A percentile compares a stretch with the other conserved stretches of the same genome.
Conservation (phyloP, 768 basidiomycete species). For the Termitomyces sp. region DNA sequence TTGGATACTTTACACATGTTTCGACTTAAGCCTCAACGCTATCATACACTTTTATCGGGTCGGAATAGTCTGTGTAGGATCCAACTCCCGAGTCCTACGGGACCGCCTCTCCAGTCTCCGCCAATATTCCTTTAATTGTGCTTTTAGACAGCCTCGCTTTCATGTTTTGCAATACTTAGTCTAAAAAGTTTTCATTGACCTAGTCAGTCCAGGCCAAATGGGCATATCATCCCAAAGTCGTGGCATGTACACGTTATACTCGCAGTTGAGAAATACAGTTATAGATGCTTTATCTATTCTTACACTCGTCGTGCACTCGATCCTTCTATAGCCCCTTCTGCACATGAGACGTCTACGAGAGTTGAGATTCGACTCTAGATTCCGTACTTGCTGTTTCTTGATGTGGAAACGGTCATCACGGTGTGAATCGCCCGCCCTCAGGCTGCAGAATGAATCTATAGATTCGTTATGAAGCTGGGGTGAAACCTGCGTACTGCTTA, state of each 20-base stretch:
- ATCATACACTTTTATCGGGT: neutral
- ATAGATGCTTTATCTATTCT: slow-evolving; percentile 15
- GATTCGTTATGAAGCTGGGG: slow-evolving; percentile 24
- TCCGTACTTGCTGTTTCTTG: slow-evolving; percentile 9
- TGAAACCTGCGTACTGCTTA: slow-evolving; percentile 16
- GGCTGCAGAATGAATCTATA: slow-evolving; percentile 32
- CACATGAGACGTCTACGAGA: slow-evolving; percentile 15
- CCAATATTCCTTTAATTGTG: neutral
- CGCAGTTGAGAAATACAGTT: slow-evolving; percentile 12
- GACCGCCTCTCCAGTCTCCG: neutral
- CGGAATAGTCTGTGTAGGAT: neutral
- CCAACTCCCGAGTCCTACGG: neutral
- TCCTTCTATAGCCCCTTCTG: slow-evolving; percentile 19
- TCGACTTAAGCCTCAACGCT: neutral
- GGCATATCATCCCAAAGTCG: neutral
- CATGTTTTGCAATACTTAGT: neutral
- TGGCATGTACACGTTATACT: slow-evolving; percentile 15
- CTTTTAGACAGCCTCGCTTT: neutral
- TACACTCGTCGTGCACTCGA: slow-evolving; percentile 11
- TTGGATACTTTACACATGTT: slow-evolving; percentile 2
- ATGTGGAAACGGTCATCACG: slow-evolving; percentile 25
- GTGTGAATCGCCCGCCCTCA: slow-evolving; percentile 19
- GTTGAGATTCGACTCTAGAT: slow-evolving; percentile 23
- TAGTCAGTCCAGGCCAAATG: slow-evolving; percentile 4
- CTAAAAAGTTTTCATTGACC: neutral